phyloP scores from a whole-genome alignment of 495 filamentous ascomycete genomes.

The Neurospora sp. region DNA sequence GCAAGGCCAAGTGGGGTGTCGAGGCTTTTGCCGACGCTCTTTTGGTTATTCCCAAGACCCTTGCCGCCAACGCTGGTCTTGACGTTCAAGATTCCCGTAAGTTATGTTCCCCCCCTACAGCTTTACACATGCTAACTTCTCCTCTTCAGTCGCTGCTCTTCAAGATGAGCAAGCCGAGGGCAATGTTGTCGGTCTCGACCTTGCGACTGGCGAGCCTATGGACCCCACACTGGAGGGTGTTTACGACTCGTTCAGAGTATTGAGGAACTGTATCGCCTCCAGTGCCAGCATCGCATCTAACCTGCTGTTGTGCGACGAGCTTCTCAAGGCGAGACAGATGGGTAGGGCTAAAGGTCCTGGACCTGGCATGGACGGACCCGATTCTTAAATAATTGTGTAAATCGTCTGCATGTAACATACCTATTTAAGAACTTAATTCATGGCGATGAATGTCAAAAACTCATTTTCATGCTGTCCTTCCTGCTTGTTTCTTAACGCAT shows the following conservation, averaged over 20 bases:
- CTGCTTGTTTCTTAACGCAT: neutral
- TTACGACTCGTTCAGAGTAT: conserved; percentile 90
- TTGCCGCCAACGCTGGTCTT: conserved; percentile 91
- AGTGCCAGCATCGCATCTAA: conserved; percentile 94
- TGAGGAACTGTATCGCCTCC: conserved; percentile 87
- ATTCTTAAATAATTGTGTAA: conserved; percentile 23
- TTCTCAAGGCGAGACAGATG: conserved; percentile 97
- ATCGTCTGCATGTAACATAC: conserved; percentile 20
- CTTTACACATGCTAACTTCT: conserved; percentile 8
- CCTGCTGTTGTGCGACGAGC: conserved; percentile 89
- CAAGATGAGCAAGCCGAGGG: conserved; percentile 81
- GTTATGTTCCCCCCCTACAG: conserved; percentile 17
- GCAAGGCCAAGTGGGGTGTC: conserved; percentile 93
- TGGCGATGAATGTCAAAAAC: conserved; percentile 2
- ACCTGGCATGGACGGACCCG: conserved; percentile 43
- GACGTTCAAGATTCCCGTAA: conserved; percentile 88
- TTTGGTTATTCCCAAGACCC: conserved; percentile 89
- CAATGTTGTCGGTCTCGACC: conserved; percentile 75
- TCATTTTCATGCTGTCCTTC: neutral
- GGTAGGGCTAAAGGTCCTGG: conserved; percentile 42
- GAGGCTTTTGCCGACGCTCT: conserved; percentile 90
- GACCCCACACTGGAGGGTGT: conserved; percentile 89
- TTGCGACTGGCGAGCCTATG: conserved; percentile 84
- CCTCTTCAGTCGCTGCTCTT: conserved; percentile 57
- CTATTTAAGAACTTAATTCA: conserved; percentile 14